Percentiles rank a stretch among this genome's conserved stretches.
Conservation (phyloP, 2,329 filamentous ascomycete genomes). For the Fusarium succisae region DNA sequence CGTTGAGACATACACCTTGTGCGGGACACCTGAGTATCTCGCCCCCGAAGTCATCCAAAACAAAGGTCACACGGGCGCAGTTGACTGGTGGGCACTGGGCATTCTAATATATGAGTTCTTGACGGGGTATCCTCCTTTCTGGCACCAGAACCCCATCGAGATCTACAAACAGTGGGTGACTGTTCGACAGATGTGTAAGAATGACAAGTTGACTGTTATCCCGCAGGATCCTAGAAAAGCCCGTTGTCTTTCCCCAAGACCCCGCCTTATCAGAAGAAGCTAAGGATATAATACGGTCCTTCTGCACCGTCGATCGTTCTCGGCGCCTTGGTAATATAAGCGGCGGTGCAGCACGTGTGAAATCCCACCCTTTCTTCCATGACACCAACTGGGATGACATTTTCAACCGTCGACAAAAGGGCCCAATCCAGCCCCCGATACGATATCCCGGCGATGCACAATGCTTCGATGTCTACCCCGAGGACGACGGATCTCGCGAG, state of each 20-base stretch:
- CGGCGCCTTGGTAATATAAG: slow-evolving; percentile 81
- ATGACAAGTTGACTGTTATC: neutral
- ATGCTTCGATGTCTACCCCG: slow-evolving; percentile 86
- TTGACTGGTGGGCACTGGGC: slow-evolving; percentile 89
- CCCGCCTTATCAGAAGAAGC: slow-evolving; percentile 72
- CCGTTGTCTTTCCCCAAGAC: slow-evolving; percentile 77
- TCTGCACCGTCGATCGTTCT: slow-evolving; percentile 83
- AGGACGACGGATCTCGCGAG: slow-evolving; percentile 73
- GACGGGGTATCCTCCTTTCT: slow-evolving; percentile 86
- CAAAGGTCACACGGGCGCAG: slow-evolving; percentile 78
- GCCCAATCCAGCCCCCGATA: slow-evolving; percentile 80
- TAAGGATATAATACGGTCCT: slow-evolving; percentile 77
- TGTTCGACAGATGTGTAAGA: neutral
- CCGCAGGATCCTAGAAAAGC: slow-evolving; percentile 78
- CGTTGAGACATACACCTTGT: slow-evolving; percentile 82
- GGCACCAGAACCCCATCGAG: slow-evolving; percentile 86
- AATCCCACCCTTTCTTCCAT: slow-evolving; percentile 79
- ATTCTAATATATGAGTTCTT: slow-evolving; percentile 87
- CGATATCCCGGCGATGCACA: slow-evolving; percentile 77
- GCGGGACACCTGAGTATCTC: slow-evolving; percentile 85
- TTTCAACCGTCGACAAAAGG: slow-evolving; percentile 68
- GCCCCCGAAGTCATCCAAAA: slow-evolving; percentile 87
- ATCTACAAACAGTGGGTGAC: slow-evolving; percentile 78
- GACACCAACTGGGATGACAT: slow-evolving; percentile 79
- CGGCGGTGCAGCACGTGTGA: slow-evolving; percentile 77